These are phyloP conservation scores for Camellia lanceoleosa DNA, from an alignment of 148 eudicot species.

Conservation along the genomic window DNA sequence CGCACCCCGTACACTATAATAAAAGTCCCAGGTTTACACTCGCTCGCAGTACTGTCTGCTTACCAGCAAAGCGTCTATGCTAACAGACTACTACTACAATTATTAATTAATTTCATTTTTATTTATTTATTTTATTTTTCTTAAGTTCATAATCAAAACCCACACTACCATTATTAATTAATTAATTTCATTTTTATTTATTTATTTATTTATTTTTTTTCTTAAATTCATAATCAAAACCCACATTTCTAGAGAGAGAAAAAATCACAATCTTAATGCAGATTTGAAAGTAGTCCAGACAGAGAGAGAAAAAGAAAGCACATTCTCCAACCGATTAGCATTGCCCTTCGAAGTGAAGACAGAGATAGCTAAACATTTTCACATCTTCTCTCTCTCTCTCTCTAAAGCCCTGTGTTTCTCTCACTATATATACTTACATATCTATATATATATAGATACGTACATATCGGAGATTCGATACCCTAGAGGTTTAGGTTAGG, in stretches of 20 bases:
- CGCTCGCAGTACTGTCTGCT: slow-evolving; percentile 5
- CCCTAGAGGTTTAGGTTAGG: neutral
- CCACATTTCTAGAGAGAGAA: slow-evolving; percentile 21
- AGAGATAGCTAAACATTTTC: neutral
- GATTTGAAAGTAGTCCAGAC: slow-evolving; percentile 7
- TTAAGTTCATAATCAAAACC: no score
- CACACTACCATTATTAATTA: no score
- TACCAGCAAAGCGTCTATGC: slow-evolving; percentile 28
- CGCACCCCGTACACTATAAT: neutral
- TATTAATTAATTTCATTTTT: no score
- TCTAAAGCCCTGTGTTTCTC: neutral
- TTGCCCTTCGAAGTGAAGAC: slow-evolving; percentile 11
- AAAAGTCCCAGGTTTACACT: no score
- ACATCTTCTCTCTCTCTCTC: slow-evolving; percentile 14
- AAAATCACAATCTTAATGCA: neutral
- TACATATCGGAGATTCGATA: neutral
- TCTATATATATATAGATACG: neutral
- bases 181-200: no score
- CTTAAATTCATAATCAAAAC: neutral
- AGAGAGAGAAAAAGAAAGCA: slow-evolving; percentile 3
- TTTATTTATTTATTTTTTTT: neutral
- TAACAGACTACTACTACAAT: neutral
- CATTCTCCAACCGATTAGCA: neutral
- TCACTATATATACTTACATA: no score
- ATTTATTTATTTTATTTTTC: no score